A percentile compares a stretch with the other conserved stretches of the same genome.
phyloP scores from a whole-genome alignment of 2,329 filamentous ascomycete species.

The Cyphellophora europaea region DNA sequence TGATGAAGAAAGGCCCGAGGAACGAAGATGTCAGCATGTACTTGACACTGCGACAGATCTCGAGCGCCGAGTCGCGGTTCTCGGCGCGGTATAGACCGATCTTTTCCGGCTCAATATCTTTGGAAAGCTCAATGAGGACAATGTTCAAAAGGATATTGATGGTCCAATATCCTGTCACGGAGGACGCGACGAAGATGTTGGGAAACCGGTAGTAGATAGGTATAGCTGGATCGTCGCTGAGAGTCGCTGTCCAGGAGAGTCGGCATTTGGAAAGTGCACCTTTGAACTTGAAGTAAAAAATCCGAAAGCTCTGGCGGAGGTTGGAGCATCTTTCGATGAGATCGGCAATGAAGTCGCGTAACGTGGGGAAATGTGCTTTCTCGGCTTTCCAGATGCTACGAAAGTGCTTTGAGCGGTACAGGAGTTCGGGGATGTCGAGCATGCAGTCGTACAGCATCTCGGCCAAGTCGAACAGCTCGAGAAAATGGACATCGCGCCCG shows the following conservation, averaged over 20 bases:
- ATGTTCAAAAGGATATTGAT: slow-evolving; percentile 16
- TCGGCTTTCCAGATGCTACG: neutral
- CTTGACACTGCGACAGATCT: slow-evolving; percentile 13
- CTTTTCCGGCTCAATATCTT: slow-evolving; percentile 11
- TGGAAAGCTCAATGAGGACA: slow-evolving; percentile 11
- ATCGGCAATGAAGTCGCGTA: neutral
- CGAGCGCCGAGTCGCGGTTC: slow-evolving; percentile 13
- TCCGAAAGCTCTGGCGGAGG: slow-evolving; percentile 10
- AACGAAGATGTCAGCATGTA: slow-evolving; percentile 20
- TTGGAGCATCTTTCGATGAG: slow-evolving; percentile 2
- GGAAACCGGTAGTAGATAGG: slow-evolving; percentile 15
- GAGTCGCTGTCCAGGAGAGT: slow-evolving; percentile 2
- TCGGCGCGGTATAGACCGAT: slow-evolving; percentile 12
- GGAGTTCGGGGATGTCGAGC: slow-evolving; percentile 8
- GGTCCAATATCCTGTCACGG: slow-evolving; percentile 17
- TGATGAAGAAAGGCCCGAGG: slow-evolving; percentile 18
- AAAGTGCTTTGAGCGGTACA: neutral
- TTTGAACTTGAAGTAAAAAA: slow-evolving; percentile 12
- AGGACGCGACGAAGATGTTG: slow-evolving; percentile 16
- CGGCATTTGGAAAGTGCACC: slow-evolving; percentile 9
- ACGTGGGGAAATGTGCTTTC: neutral
- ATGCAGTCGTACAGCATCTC: slow-evolving; percentile 17
- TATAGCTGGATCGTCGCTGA: slow-evolving; percentile 13
- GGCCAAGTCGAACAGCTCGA: slow-evolving; percentile 15
- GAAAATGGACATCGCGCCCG: slow-evolving; percentile 6